These are phyloP conservation scores for Gossypium thurberi DNA, from an alignment of 345 rosid species.

Conservation along the genomic window DNA sequence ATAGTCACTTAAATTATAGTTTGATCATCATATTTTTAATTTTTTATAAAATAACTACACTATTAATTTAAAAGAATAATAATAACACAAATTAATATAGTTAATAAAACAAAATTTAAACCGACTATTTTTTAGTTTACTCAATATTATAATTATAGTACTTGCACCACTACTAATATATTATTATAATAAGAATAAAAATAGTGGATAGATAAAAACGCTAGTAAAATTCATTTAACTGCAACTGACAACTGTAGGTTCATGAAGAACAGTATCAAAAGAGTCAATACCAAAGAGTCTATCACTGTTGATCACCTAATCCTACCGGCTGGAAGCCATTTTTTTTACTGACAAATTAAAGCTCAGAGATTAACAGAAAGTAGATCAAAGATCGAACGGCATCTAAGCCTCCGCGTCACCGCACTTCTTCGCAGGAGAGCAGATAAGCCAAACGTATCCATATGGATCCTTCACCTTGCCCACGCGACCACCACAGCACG, in stretches of 20 bases:
- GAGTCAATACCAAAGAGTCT: not conserved
- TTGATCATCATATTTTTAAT: too few relatives aligned
- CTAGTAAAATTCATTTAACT: not conserved
- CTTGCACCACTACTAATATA: too few relatives aligned
- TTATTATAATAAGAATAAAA: not conserved
- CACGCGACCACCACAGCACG: slow-evolving; percentile 44
- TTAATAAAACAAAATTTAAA: too few relatives aligned
- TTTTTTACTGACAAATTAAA: not conserved
- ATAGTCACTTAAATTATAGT: too few relatives aligned
- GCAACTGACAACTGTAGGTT: not conserved
- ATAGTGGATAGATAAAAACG: not conserved
- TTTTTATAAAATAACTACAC: too few relatives aligned
- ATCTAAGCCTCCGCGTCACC: slow-evolving; percentile 41
- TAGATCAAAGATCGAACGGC: slow-evolving; percentile 23
- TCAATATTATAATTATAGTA: too few relatives aligned
- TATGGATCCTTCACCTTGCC: slow-evolving; percentile 76
- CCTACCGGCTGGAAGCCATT: slow-evolving; percentile 1
- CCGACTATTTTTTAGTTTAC: too few relatives aligned
- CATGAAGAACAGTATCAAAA: slow-evolving; percentile 3
- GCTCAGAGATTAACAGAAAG: not conserved
- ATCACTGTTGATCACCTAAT: not conserved
- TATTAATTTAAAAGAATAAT: too few relatives aligned
- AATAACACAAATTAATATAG: too few relatives aligned
- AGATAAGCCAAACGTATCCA: slow-evolving; percentile 65
- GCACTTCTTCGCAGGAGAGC: slow-evolving; percentile 35